Evolutionary conservation across 306 rosid genomes (phyloP).

Genomic region (Prosopis cineraria): DNA sequence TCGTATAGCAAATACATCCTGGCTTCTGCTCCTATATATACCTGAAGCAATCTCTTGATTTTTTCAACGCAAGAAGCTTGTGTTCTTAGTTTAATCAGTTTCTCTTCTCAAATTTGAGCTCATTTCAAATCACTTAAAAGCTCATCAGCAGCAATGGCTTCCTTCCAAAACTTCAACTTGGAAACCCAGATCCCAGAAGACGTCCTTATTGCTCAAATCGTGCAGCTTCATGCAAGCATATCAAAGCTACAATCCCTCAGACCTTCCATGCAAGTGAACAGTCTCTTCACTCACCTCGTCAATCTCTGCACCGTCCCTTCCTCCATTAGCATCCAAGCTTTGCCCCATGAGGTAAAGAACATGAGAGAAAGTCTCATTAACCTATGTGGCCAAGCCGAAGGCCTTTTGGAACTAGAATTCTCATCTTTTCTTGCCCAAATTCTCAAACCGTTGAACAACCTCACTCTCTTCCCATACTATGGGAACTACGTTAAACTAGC

Average conservation of each 20-base stretch:
- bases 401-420: slow-evolving; percentile 74
- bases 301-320: slow-evolving; percentile 62
- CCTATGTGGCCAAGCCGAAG: slow-evolving; percentile 64
- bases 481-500: slow-evolving; percentile 69
- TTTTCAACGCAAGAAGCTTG: slow-evolving; percentile 11
- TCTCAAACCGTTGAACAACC: slow-evolving; percentile 50
- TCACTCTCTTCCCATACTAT: slow-evolving; percentile 69
- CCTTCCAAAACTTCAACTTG: slow-evolving; percentile 43
- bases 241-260: slow-evolving; percentile 63
- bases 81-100: not conserved
- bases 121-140: slow-evolving; percentile 13
- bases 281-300: slow-evolving; percentile 63
- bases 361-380: slow-evolving; percentile 64
- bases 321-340: slow-evolving; percentile 47
- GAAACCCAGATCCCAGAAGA: slow-evolving; percentile 52
- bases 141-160: slow-evolving; percentile 53
- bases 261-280: slow-evolving; percentile 73
- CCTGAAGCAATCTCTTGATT: not conserved
- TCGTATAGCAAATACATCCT: not conserved
- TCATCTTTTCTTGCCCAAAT: slow-evolving; percentile 51
- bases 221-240: slow-evolving; percentile 56
- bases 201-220: slow-evolving; percentile 42
- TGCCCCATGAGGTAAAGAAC: slow-evolving; percentile 49
- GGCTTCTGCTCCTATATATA: slow-evolving; percentile 48
- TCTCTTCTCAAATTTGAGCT: not conserved